Evolutionary conservation across 352 stramenopile species (phyloP).

Genomic region (Saprolegnia diclina): DNA sequence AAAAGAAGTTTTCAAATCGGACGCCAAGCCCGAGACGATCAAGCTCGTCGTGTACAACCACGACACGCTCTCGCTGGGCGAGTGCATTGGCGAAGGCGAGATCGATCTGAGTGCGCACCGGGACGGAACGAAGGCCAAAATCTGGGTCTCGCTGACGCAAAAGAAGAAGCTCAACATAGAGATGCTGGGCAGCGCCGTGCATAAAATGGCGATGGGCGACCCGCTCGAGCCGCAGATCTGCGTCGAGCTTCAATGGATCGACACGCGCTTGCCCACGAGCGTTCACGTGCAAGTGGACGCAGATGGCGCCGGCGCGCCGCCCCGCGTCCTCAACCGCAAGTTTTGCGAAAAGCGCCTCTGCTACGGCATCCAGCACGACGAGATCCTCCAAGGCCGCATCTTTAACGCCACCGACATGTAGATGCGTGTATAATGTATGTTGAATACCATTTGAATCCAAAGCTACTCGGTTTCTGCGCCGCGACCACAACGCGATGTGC

Average conservation of each 20-base stretch:
- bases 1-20: conserved; percentile 23
- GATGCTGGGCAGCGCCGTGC: conserved; percentile 41
- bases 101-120: conserved; percentile 43
- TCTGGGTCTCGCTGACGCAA: conserved; percentile 33
- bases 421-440: background rate
- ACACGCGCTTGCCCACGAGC: conserved; percentile 49
- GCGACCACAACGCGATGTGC: too few relatives aligned
- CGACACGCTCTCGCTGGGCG: conserved; percentile 43
- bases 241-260: conserved; percentile 56
- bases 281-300: conserved; percentile 40
- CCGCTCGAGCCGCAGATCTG: conserved; percentile 46
- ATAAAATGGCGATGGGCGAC: conserved; percentile 38
- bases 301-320: conserved; percentile 21
- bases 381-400: conserved; percentile 28
- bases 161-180: conserved; percentile 49
- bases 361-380: conserved; percentile 32
- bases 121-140: conserved; percentile 17
- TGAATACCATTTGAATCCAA: background rate
- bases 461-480: too few relatives aligned
- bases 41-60: conserved; percentile 53
- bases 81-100: conserved; percentile 48
- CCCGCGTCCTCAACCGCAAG: conserved; percentile 36
- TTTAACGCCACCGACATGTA: conserved; percentile 13
- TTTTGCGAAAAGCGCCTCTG: conserved; percentile 40
- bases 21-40: conserved; percentile 22